Conservation (phyloP, 164 flowering plant species). For the Nymphaea colorata region DNA sequence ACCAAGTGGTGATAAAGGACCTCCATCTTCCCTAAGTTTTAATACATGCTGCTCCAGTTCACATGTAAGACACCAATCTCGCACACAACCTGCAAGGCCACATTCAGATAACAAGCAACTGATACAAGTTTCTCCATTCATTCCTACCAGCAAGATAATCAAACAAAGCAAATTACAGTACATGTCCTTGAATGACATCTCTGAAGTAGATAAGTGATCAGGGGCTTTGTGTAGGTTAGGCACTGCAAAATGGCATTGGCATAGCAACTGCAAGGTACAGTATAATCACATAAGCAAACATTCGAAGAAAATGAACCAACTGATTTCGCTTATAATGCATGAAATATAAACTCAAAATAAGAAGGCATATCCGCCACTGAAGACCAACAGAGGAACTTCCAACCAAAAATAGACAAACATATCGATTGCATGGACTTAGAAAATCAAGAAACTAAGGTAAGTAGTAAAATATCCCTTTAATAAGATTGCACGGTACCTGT, state of each 20-base stretch:
- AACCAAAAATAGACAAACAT: no score
- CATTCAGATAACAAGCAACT: neutral
- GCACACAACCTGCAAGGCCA: constrained; percentile 32
- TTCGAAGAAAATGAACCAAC: neutral
- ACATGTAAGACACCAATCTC: constrained; percentile 83
- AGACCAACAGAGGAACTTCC: no score
- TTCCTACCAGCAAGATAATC: neutral
- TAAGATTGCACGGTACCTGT: constrained; percentile 42
- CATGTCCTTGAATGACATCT: constrained; percentile 67
- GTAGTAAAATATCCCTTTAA: no score
- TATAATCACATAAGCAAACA: neutral
- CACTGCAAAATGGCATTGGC: constrained; percentile 93
- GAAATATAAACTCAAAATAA: neutral
- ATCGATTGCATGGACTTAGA: no score
- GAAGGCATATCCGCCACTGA: neutral
- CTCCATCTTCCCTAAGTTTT: constrained; percentile 44
- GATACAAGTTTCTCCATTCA: neutral
- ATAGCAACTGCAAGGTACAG: constrained; percentile 65
- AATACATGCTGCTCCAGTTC: constrained; percentile 63
- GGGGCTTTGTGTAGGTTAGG: constrained; percentile 75
- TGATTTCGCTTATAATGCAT: neutral
- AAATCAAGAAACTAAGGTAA: no score
- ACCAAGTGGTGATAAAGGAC: constrained; percentile 55
- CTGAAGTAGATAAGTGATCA: constrained; percentile 47
- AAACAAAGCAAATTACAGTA: constrained; percentile 13